These are phyloP conservation scores for Candida endomychidarum DNA, from an alignment of 805 yeast species.

Conservation along the genomic window DNA sequence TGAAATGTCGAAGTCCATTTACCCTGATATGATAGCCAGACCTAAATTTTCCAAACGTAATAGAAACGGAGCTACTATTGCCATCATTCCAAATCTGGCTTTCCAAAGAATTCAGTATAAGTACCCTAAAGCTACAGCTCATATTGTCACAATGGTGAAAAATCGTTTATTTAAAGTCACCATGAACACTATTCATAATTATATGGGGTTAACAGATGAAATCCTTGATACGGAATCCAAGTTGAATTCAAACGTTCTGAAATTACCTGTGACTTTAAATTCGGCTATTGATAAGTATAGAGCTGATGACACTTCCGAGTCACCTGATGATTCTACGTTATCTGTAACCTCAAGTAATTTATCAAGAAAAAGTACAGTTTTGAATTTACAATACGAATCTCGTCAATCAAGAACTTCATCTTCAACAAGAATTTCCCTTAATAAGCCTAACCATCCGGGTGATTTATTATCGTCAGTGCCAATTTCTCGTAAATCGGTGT, in stretches of 20 bases:
- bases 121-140: slow-evolving; percentile 88
- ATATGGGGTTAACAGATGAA: slow-evolving; percentile 80
- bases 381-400: slow-evolving; percentile 5
- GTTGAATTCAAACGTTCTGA: slow-evolving; percentile 46
- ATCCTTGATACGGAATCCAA: slow-evolving; percentile 72
- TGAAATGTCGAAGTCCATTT: slow-evolving; percentile 1
- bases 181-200: slow-evolving; percentile 83
- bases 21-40: slow-evolving; percentile 60
- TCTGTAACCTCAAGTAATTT: neutral
- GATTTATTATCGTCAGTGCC: slow-evolving; percentile 83
- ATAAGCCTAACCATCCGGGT: slow-evolving; percentile 69
- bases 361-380: slow-evolving; percentile 10
- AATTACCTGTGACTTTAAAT: slow-evolving; percentile 65
- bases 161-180: slow-evolving; percentile 88
- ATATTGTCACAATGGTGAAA: slow-evolving; percentile 88
- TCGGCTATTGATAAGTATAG: slow-evolving; percentile 48
- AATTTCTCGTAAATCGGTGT: slow-evolving; percentile 45
- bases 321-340: neutral
- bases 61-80: slow-evolving; percentile 65
- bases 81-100: slow-evolving; percentile 85
- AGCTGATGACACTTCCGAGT: slow-evolving; percentile 7
- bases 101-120: slow-evolving; percentile 68
- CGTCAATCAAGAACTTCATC: slow-evolving; percentile 13
- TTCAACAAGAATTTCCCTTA: slow-evolving; percentile 46
- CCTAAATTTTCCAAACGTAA: slow-evolving; percentile 43